Base-by-base conservation (phyloP, 176 grass and related monocot genomes). In the Tillandsia leiboldiana region DNA sequence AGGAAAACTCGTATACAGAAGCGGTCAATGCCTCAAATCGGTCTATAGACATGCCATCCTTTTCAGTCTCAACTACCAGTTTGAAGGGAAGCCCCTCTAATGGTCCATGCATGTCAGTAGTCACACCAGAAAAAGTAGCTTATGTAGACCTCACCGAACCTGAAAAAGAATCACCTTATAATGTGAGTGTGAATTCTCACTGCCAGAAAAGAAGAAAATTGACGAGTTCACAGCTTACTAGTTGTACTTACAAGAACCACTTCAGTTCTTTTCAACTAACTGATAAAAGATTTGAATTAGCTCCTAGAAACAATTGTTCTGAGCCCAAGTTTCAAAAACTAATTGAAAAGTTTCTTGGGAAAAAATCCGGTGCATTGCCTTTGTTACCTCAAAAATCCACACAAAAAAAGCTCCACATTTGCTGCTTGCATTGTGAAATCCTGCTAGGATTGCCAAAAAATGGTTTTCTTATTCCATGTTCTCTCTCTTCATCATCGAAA, bases 141-240 rank as follows among this genome's bases (percentile, higher is more conserved):
- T 48, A 68, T 26, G 68, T 63, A 56, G 79, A 79, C 27, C 4
- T 3, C 26, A 80, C 73, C 54, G 73, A 81, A 47, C 73, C 73
- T 15, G 81, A 83, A 50, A 64, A 88, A 56, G 88, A 96, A 62
- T 76, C 69, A 70, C 71, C 67, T 51, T 81, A 89, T n/a, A 85
- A 85, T 69, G 77, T 33, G 70, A 87, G 85, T 74, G 83, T 86
- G 11, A 92, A 85, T 73, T 92, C 89, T 4, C 74, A 68, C 70
- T 78, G 23, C n/a, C 79, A 85, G 68, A 92, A 96, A 92, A 96
- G 66, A 77, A 91, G 53, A 87, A 87, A 73, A 70, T 73, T 86
- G 26, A 72, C 61, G 65, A 8, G 33, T 72, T 68, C 79, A 62
- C 80, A 82, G 61, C 56, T 70, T 54, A 78, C 53, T 26, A 48